Evolutionary conservation across 345 rosid genomes (phyloP).

Genomic region (Lumnitzera littorea): DNA sequence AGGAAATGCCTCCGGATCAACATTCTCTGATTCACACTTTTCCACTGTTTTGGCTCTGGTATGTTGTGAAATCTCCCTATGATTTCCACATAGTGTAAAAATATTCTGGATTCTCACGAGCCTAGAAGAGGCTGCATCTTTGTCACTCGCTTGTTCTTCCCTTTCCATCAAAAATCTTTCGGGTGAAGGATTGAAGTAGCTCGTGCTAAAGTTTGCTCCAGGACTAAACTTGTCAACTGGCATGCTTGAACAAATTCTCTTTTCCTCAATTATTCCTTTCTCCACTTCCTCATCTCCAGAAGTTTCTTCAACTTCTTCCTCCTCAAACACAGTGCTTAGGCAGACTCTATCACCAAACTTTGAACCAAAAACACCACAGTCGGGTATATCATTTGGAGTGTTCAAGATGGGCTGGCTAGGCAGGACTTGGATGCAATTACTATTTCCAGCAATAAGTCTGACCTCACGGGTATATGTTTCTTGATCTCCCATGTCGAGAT

Average conservation of each 20-base stretch:
- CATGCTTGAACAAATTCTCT: slow-evolving; percentile 38
- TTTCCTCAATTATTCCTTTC: slow-evolving; percentile 76
- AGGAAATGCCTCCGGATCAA: slow-evolving; percentile 5
- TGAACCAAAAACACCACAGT: slow-evolving; percentile 28
- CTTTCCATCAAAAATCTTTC: neutral
- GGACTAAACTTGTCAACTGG: slow-evolving; percentile 10
- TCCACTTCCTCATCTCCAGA: slow-evolving; percentile 62
- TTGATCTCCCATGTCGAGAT: slow-evolving; percentile 79
- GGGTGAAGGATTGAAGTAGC: neutral
- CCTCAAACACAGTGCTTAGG: slow-evolving; percentile 90
- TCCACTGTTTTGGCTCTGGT: slow-evolving; percentile 24
- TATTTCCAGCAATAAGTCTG: slow-evolving; percentile 19
- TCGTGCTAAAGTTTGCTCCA: slow-evolving; percentile 11
- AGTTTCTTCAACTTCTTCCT: slow-evolving; percentile 51
- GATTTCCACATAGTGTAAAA: slow-evolving; percentile 90
- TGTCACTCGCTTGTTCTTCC: slow-evolving; percentile 12
- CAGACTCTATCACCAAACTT: slow-evolving; percentile 46
- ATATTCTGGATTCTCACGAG: slow-evolving; percentile 67
- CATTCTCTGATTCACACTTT: slow-evolving; percentile 13
- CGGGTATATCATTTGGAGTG: slow-evolving; percentile 18
- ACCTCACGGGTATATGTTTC: slow-evolving; percentile 44
- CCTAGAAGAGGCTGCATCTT: slow-evolving; percentile 55
- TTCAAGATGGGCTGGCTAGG: slow-evolving; percentile 20
- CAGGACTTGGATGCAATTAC: slow-evolving; percentile 18
- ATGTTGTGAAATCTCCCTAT: slow-evolving; percentile 78